Conservation (phyloP, 768 basidiomycete genomes). For the Hypsizygus marmoreus region DNA sequence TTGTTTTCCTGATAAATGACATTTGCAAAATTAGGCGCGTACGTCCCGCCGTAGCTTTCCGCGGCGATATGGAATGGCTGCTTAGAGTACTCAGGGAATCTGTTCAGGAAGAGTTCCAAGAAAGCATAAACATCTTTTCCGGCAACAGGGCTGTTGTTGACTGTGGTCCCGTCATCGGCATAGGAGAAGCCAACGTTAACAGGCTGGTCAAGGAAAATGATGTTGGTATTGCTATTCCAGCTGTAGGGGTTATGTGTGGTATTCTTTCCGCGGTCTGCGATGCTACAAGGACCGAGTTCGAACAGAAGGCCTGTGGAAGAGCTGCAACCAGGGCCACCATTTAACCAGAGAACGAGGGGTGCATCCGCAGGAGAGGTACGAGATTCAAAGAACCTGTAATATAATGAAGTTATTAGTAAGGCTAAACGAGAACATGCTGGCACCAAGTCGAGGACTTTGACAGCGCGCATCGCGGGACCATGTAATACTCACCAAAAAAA, state of each 20-base stretch:
- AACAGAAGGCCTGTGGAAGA: conserved; percentile 86
- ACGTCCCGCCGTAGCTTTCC: conserved; percentile 79
- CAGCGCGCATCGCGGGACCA: not conserved
- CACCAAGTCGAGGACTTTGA: not conserved
- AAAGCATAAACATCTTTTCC: conserved; percentile 91
- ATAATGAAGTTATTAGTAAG: conserved; percentile 1
- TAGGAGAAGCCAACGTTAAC: conserved; percentile 92
- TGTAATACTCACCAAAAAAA: conserved; percentile 74
- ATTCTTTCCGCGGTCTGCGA: conserved; percentile 69
- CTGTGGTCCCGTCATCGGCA: conserved; percentile 68
- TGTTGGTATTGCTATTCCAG: conserved; percentile 83
- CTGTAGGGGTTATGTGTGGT: conserved; percentile 75
- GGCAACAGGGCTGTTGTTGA: conserved; percentile 81
- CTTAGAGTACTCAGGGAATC: conserved; percentile 72
- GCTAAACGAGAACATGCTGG: not conserved
- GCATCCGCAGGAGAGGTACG: conserved; percentile 71
- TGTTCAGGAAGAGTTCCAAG: conserved; percentile 76
- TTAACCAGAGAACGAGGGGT: conserved; percentile 90
- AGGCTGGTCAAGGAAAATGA: conserved; percentile 81
- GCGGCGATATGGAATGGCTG: conserved; percentile 79
- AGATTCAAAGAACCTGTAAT: conserved; percentile 84
- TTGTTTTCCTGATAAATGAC: conserved; percentile 81
- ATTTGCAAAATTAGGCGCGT: conserved; percentile 84
- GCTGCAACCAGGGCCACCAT: conserved; percentile 75
- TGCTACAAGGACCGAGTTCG: conserved; percentile 87